These are phyloP conservation scores for Cymbopogon citratus DNA, from an alignment of 176 grass and related monocot genomes.

Conservation along the genomic window DNA sequence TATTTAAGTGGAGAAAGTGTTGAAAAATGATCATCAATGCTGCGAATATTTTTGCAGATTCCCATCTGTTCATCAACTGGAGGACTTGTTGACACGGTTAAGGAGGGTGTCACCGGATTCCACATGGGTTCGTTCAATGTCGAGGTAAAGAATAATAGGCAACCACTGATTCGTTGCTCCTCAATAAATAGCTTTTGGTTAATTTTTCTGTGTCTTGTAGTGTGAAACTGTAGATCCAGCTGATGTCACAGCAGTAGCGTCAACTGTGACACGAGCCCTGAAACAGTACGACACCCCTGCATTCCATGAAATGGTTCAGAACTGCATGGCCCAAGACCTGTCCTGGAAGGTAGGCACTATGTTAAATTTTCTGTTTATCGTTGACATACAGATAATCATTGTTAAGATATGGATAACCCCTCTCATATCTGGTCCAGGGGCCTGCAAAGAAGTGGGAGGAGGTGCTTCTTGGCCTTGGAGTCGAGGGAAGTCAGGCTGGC, in stretches of 20 bases:
- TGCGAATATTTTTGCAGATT: conserved; percentile 17
- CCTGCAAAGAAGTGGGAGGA: conserved; percentile 72
- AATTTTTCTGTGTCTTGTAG: conserved; percentile 31
- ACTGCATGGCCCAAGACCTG: conserved; percentile 66
- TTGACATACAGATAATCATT: background rate
- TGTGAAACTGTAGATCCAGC: conserved; percentile 43
- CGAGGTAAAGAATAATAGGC: conserved; percentile 38
- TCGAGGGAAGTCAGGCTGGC: conserved; percentile 43
- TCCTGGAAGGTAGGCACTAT: conserved; percentile 54
- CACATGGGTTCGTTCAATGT: conserved; percentile 47
- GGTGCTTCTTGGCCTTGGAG: conserved; percentile 44
- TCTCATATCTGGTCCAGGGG: conserved; percentile 23
- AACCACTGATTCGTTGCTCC: background rate
- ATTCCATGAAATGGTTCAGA: conserved; percentile 54
- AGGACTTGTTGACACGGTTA: conserved; percentile 63
- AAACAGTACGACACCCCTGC: conserved; percentile 31
- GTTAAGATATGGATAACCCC: background rate
- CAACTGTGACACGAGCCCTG: conserved; percentile 50
- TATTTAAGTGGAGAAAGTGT: background rate
- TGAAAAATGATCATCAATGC: background rate
- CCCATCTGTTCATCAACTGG: conserved; percentile 52
- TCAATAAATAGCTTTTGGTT: background rate
- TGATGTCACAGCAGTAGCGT: conserved; percentile 38
- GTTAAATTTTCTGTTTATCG: background rate
- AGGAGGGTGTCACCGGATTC: conserved; percentile 56